Evolutionary conservation across 805 yeast species (phyloP).

Genomic region (Cyberlindnera meyerae): DNA sequence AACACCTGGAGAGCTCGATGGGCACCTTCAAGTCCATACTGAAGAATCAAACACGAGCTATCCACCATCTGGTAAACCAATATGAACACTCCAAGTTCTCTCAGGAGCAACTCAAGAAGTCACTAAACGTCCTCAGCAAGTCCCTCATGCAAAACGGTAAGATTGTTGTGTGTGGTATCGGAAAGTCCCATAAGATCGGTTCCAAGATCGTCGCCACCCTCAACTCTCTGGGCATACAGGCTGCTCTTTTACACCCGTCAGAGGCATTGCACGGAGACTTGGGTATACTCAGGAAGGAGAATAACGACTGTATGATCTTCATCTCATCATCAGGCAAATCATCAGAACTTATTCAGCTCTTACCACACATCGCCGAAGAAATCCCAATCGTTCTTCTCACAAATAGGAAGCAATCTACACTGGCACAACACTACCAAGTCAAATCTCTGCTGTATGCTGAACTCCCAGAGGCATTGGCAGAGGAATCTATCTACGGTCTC

Average conservation of each 20-base stretch:
- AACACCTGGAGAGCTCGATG: conserved; percentile 23
- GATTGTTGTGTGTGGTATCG: conserved; percentile 75
- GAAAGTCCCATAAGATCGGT: conserved; percentile 79
- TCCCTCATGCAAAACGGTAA: conserved; percentile 51
- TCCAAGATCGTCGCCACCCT: conserved; percentile 75
- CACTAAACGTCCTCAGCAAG: conserved; percentile 37
- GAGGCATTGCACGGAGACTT: conserved; percentile 91
- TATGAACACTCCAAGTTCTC: conserved; percentile 42
- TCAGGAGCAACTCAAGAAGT: conserved; percentile 37
- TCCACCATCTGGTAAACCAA: conserved; percentile 39
- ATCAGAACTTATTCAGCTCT: conserved; percentile 54
- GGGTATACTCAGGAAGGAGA: conserved; percentile 56
- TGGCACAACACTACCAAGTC: conserved; percentile 48
- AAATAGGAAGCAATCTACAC: conserved; percentile 50
- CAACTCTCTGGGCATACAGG: conserved; percentile 69
- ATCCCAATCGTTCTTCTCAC: conserved; percentile 61
- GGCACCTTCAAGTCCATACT: conserved; percentile 37
- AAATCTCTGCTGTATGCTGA: conserved; percentile 56
- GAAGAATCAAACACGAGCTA: conserved; percentile 43
- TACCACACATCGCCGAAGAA: conserved; percentile 48
- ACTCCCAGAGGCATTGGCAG: conserved; percentile 52
- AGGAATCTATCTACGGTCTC: conserved; percentile 59
- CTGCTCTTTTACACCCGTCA: conserved; percentile 69
- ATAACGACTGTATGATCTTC: conserved; percentile 54
- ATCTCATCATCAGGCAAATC: conserved; percentile 82